Conservation (phyloP, 2,329 filamentous ascomycete species). For the Apiospora arundinis region DNA sequence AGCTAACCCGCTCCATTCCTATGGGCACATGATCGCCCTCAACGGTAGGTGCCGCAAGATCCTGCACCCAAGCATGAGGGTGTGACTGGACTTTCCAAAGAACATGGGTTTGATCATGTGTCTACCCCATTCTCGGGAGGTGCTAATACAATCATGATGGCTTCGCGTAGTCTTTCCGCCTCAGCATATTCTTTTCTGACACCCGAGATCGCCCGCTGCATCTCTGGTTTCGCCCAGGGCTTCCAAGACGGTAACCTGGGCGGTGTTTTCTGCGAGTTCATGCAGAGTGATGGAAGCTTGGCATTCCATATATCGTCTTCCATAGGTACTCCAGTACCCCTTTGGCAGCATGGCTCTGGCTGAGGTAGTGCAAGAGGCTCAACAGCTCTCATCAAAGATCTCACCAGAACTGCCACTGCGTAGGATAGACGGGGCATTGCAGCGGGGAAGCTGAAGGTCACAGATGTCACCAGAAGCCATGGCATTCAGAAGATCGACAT, state of each 20-base stretch:
- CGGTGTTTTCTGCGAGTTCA: slow-evolving; percentile 36
- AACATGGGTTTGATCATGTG: slow-evolving; percentile 31
- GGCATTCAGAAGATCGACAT: slow-evolving; percentile 29
- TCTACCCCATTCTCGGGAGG: slow-evolving; percentile 31
- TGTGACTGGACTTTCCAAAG: slow-evolving; percentile 63
- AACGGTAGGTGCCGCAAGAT: slow-evolving; percentile 22
- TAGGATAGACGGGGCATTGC: slow-evolving; percentile 24
- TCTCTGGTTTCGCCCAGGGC: slow-evolving; percentile 29
- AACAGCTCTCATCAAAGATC: slow-evolving; percentile 13
- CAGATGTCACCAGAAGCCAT: slow-evolving; percentile 26
- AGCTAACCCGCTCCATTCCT: slow-evolving; percentile 21
- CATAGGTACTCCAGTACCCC: slow-evolving; percentile 44
- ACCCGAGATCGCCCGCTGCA: slow-evolving; percentile 31
- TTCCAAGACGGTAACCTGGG: slow-evolving; percentile 27
- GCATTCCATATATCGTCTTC: slow-evolving; percentile 49
- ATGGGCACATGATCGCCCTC: slow-evolving; percentile 27
- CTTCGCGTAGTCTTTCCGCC: slow-evolving; percentile 31
- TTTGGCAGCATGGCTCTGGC: slow-evolving; percentile 51
- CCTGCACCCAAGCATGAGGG: slow-evolving; percentile 70
- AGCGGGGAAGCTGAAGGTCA: neutral
- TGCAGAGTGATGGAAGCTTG: slow-evolving; percentile 48
- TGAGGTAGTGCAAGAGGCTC: slow-evolving; percentile 25
- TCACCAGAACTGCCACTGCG: neutral
- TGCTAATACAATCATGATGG: slow-evolving; percentile 33
- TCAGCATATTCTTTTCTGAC: slow-evolving; percentile 33